A percentile compares a stretch with the other conserved stretches of the same genome.
phyloP scores from a whole-genome alignment of 768 basidiomycete species.

The Russula earlei region DNA sequence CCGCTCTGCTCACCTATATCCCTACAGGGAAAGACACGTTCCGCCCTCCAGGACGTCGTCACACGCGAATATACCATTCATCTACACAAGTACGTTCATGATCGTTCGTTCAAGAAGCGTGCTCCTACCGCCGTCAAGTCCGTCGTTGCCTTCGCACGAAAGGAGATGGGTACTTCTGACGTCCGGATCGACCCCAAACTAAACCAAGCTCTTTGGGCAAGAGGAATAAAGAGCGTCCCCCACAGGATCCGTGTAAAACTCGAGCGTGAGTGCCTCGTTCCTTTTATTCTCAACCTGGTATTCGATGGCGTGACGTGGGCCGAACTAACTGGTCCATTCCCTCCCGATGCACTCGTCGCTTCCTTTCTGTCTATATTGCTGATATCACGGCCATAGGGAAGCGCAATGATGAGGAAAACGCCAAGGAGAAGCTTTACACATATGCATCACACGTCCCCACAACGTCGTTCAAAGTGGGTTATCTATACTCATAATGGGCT shows the following conservation, averaged over 20 bases:
- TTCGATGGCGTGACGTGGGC: neutral
- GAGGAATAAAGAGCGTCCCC: slow-evolving; percentile 90
- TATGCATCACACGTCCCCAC: slow-evolving; percentile 80
- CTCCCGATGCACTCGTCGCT: neutral
- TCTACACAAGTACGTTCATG: slow-evolving; percentile 90
- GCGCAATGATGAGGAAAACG: slow-evolving; percentile 97
- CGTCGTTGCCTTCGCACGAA: slow-evolving; percentile 82
- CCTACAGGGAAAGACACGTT: slow-evolving; percentile 69
- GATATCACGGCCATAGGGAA: slow-evolving; percentile 47
- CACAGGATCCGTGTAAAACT: slow-evolving; percentile 88
- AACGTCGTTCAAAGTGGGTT: slow-evolving; percentile 70
- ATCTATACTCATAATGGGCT: slow-evolving; percentile 1
- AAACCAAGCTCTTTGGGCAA: slow-evolving; percentile 92
- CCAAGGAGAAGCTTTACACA: slow-evolving; percentile 95
- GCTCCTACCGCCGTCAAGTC: slow-evolving; percentile 96
- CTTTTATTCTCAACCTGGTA: neutral
- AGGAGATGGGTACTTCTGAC: slow-evolving; percentile 92
- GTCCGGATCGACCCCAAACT: slow-evolving; percentile 92
- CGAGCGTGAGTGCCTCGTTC: slow-evolving; percentile 57
- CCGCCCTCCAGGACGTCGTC: slow-evolving; percentile 95
- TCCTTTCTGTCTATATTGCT: neutral
- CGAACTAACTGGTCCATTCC: neutral
- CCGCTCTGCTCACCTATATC: neutral
- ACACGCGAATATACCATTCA: slow-evolving; percentile 99
- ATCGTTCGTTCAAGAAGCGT: slow-evolving; percentile 93